These are phyloP conservation scores for Fabrea salina DNA, from an alignment of 169 alveolate species.

Conservation along the genomic window DNA sequence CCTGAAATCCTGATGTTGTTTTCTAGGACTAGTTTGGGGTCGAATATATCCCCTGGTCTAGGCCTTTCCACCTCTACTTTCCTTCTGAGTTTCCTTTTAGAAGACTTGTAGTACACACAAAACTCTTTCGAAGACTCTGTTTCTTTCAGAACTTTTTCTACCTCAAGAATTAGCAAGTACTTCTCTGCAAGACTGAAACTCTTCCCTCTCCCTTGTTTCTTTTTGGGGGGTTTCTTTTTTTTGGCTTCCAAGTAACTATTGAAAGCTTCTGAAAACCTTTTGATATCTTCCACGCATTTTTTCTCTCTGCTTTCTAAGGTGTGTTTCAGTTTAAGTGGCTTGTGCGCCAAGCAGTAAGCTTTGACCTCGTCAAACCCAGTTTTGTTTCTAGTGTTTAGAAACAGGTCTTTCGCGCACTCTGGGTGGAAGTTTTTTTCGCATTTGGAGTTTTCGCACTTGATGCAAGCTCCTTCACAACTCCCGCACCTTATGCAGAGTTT, in stretches of 20 bases:
- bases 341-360: not conserved
- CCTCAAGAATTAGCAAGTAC: no score
- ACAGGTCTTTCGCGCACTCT: conserved; percentile 40
- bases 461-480: conserved; percentile 45
- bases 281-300: not conserved
- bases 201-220: no score
- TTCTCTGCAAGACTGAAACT: no score
- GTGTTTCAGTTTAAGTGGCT: not conserved
- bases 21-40: not conserved
- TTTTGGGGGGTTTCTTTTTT: no score
- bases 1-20: not conserved
- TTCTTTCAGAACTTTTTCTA: no score
- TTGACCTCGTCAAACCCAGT: conserved; percentile 19
- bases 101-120: not conserved
- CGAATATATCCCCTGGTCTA: not conserved
- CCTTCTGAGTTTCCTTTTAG: not conserved
- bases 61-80: not conserved
- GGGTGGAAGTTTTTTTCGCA: conserved; percentile 48
- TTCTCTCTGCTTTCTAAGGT: not conserved
- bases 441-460: conserved; percentile 40
- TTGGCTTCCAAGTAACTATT: no score
- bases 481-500: conserved; percentile 37
- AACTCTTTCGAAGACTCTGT: not conserved
- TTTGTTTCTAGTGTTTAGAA: not conserved
- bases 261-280: not conserved